Percentiles rank a stretch among this genome's conserved stretches.
These are phyloP conservation scores for Heimioporus sp. DNA, from an alignment of 768 basidiomycete species.

Conservation along the genomic window DNA sequence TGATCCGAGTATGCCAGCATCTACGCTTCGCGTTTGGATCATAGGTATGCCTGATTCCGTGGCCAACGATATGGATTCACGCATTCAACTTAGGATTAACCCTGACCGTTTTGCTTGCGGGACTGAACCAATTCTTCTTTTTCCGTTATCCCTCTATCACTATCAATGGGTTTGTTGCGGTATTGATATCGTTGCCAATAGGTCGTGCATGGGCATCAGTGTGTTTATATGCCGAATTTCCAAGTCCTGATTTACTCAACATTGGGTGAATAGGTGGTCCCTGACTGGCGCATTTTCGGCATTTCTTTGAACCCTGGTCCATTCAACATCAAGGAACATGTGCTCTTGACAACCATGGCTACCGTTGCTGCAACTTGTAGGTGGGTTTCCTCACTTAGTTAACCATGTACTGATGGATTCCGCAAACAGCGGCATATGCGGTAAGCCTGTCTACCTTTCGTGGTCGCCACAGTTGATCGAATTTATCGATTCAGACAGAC, in stretches of 20 bases:
- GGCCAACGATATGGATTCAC: background rate
- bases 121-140: conserved; percentile 79
- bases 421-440: conserved; percentile 45
- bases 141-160: conserved; percentile 57
- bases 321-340: conserved; percentile 73
- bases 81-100: conserved; percentile 23
- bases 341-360: conserved; percentile 69
- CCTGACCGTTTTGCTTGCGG: conserved; percentile 61
- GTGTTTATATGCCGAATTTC: background rate
- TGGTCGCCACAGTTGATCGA: background rate
- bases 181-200: conserved; percentile 66
- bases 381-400: background rate
- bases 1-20: conserved; percentile 60
- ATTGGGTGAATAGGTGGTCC: conserved; percentile 38
- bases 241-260: background rate
- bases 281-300: conserved; percentile 54
- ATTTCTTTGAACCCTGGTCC: conserved; percentile 68
- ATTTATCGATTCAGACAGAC: conserved; percentile 44
- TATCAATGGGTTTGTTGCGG: conserved; percentile 55
- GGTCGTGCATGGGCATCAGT: conserved; percentile 61
- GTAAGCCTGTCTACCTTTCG: conserved; percentile 9
- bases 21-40: conserved; percentile 58
- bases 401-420: conserved; percentile 1
- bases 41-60: conserved; percentile 35
- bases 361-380: conserved; percentile 37